phyloP scores from a whole-genome alignment of 371 early-diverging fungal species.

The Chytridiales sp. region DNA sequence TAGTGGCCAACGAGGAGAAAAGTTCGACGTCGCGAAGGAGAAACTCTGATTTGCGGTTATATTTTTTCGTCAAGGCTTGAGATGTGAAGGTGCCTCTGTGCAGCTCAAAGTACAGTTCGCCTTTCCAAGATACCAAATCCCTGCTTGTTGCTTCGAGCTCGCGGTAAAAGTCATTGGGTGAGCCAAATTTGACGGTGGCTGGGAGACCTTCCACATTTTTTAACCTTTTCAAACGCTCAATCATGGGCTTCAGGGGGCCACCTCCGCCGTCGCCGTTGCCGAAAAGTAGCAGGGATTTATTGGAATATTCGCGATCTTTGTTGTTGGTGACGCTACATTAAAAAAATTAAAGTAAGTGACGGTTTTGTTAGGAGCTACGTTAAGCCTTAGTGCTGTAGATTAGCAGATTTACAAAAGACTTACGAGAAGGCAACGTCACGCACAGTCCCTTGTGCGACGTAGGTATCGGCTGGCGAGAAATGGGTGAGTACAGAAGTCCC shows the following conservation, averaged over 20 bases:
- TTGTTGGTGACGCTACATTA: slow-evolving; percentile 63
- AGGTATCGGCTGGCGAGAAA: slow-evolving; percentile 83
- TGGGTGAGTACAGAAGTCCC: slow-evolving; percentile 73
- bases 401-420: background rate
- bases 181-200: slow-evolving; percentile 72
- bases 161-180: slow-evolving; percentile 78
- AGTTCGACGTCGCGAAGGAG: slow-evolving; percentile 84
- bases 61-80: slow-evolving; percentile 80
- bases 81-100: slow-evolving; percentile 97
- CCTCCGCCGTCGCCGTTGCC: slow-evolving; percentile 98
- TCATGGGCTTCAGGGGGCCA: slow-evolving; percentile 84
- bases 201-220: slow-evolving; percentile 74
- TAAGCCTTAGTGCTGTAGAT: no score
- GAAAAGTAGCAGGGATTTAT: slow-evolving; percentile 79
- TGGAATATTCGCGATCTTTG: slow-evolving; percentile 77
- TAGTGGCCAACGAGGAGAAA: slow-evolving; percentile 50
- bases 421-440: slow-evolving; percentile 51
- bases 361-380: no score
- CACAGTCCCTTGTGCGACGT: slow-evolving; percentile 61
- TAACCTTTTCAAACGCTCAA: slow-evolving; percentile 76
- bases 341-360: no score
- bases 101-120: slow-evolving; percentile 94
- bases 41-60: slow-evolving; percentile 82
- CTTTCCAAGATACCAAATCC: slow-evolving; percentile 82
- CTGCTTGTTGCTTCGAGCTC: slow-evolving; percentile 63